phyloP scores from a whole-genome alignment of 2,329 filamentous ascomycete species.

The Nigrospora oryzae region DNA sequence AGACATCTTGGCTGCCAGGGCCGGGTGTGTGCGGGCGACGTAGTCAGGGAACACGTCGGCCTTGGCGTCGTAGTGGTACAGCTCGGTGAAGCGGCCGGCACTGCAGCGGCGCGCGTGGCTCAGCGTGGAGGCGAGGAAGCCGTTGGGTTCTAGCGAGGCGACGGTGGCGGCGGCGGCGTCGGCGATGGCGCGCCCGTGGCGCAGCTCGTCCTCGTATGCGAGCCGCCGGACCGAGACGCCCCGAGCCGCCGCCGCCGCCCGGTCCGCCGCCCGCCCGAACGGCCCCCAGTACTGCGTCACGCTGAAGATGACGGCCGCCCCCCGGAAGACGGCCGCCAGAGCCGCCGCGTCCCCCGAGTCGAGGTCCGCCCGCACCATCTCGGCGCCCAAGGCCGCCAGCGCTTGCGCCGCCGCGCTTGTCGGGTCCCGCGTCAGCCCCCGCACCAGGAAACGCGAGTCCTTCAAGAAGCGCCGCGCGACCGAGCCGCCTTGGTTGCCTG shows the following conservation, averaged over 20 bases:
- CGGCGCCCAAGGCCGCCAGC: constrained; percentile 30
- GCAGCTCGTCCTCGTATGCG: constrained; percentile 38
- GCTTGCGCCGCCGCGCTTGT: constrained; percentile 28
- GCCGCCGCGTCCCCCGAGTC: constrained; percentile 23
- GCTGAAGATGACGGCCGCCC: constrained; percentile 42
- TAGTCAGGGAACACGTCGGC: constrained; percentile 39
- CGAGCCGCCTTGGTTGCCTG: constrained; percentile 41
- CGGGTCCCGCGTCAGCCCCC: constrained; percentile 37
- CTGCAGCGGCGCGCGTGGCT: constrained; percentile 39
- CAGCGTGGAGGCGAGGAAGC: constrained; percentile 42
- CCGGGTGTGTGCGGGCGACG: constrained; percentile 30
- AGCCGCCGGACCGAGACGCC: constrained; percentile 32
- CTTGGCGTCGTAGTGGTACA: constrained; percentile 46
- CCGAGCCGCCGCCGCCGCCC: constrained; percentile 24
- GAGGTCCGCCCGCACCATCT: constrained; percentile 35
- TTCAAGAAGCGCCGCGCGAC: constrained; percentile 37
- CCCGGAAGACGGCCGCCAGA: constrained; percentile 30
- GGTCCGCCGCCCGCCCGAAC: constrained; percentile 19
- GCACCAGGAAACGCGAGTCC: constrained; percentile 31
- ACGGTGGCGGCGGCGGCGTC: constrained; percentile 38
- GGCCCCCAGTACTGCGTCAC: constrained; percentile 48
- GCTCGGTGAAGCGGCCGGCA: constrained; percentile 31
- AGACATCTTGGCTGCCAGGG: constrained; percentile 38
- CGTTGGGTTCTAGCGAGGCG: constrained; percentile 25
- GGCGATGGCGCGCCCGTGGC: constrained; percentile 45